Evolutionary conservation across 306 rosid species (phyloP).

Genomic region (Purshia tridentata): DNA sequence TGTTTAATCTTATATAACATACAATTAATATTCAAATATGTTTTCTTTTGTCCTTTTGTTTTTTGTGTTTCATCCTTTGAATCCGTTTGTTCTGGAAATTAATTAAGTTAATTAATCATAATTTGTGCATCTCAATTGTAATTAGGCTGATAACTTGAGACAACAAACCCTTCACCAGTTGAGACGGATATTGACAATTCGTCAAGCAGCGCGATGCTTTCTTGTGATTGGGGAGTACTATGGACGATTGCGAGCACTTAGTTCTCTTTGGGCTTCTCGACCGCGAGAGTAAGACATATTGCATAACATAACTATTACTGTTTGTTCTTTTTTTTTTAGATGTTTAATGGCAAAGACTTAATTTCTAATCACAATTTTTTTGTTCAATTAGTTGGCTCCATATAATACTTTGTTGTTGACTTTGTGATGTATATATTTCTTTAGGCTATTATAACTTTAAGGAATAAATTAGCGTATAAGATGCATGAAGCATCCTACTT

Average conservation of each 20-base stretch:
- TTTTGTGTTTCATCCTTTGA: neutral
- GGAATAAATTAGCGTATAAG: too few relatives aligned
- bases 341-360: too few relatives aligned
- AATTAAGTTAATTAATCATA: neutral
- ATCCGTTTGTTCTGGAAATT: neutral
- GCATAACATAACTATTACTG: neutral
- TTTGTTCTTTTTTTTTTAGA: neutral
- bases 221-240: conserved; percentile 85
- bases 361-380: too few relatives aligned
- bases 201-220: conserved; percentile 79
- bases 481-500: too few relatives aligned
- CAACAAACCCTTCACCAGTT: conserved; percentile 85
- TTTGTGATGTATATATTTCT: too few relatives aligned
- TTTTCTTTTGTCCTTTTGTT: neutral
- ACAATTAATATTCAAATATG: neutral
- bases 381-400: too few relatives aligned
- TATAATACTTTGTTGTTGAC: too few relatives aligned
- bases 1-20: neutral
- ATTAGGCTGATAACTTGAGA: conserved; percentile 86
- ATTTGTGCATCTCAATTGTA: neutral
- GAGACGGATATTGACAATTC: conserved; percentile 61
- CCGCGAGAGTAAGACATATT: conserved; percentile 75
- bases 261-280: conserved; percentile 90
- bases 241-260: conserved; percentile 76
- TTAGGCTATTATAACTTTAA: too few relatives aligned